Evolutionary conservation across 2,329 filamentous ascomycete species (phyloP).

Genomic region (Alternaria postmessia): DNA sequence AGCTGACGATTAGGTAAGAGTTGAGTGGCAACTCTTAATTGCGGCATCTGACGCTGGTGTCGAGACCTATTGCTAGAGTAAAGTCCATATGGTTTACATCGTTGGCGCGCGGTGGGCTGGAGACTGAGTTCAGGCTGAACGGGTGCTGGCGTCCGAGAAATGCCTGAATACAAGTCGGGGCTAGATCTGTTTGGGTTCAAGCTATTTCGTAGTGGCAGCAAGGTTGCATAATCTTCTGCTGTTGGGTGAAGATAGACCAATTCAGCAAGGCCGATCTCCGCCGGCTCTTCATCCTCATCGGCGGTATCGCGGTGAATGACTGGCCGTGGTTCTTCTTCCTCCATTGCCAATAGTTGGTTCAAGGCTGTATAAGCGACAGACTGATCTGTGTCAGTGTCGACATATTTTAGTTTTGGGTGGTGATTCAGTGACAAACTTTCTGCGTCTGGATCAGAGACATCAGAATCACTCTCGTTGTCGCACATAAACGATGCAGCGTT

Average conservation of each 20-base stretch:
- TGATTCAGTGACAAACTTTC: neutral
- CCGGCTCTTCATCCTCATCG: neutral
- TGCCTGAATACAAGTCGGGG: neutral
- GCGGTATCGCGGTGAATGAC: neutral
- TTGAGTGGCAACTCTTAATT: neutral
- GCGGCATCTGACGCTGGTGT: neutral
- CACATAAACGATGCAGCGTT: neutral
- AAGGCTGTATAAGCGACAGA: slow-evolving; percentile 11
- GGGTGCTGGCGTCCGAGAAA: neutral
- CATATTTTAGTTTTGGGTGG: slow-evolving; percentile 1
- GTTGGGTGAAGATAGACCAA: neutral
- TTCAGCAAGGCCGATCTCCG: neutral
- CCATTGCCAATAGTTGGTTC: slow-evolving; percentile 5
- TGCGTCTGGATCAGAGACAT: slow-evolving; percentile 1
- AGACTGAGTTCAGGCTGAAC: neutral
- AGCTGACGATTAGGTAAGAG: slow-evolving; percentile 2
- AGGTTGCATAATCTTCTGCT: neutral
- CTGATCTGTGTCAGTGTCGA: slow-evolving; percentile 14
- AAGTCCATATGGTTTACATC: neutral
- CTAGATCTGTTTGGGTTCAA: neutral
- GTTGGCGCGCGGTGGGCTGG: neutral
- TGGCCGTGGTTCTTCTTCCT: slow-evolving; percentile 1
- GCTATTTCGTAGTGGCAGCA: neutral
- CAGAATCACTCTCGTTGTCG: neutral
- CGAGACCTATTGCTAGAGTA: neutral